These are phyloP conservation scores for Arthroderma uncinatum DNA, from an alignment of 2,329 filamentous ascomycete genomes.

Conservation along the genomic window DNA sequence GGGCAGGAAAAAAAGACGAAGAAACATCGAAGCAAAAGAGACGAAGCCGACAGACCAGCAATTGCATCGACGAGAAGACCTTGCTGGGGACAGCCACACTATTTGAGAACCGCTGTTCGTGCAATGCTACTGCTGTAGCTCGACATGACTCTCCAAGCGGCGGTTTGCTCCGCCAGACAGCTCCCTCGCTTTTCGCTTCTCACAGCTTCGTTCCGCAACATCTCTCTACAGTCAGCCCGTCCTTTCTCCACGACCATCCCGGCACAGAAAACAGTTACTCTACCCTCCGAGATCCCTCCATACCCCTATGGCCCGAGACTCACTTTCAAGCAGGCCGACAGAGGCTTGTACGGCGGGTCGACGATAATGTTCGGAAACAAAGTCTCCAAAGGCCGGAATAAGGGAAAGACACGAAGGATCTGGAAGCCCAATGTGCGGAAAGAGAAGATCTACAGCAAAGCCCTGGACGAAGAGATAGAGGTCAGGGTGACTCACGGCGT, in stretches of 20 bases:
- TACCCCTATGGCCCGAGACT: slow-evolving; percentile 38
- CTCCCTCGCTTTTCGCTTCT: slow-evolving; percentile 27
- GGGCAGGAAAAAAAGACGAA: not conserved
- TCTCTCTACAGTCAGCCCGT: slow-evolving; percentile 30
- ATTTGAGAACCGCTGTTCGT: not conserved
- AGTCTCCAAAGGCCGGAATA: slow-evolving; percentile 39
- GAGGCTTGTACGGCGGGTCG: slow-evolving; percentile 38
- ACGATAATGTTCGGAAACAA: slow-evolving; percentile 41
- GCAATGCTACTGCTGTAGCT: slow-evolving; percentile 10
- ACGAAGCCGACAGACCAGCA: not conserved
- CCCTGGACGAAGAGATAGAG: slow-evolving; percentile 32
- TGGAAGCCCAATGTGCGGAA: slow-evolving; percentile 41
- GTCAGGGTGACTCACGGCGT: slow-evolving; percentile 38
- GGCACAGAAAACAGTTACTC: slow-evolving; percentile 20
- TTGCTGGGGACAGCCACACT: not conserved
- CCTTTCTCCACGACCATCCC: slow-evolving; percentile 29
- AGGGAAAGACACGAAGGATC: slow-evolving; percentile 38
- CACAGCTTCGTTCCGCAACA: slow-evolving; percentile 29
- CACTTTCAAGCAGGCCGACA: slow-evolving; percentile 37
- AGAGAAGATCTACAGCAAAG: slow-evolving; percentile 38
- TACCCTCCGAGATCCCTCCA: slow-evolving; percentile 33
- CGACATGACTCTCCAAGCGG: slow-evolving; percentile 19
- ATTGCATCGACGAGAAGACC: not conserved
- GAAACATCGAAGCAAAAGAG: not conserved
- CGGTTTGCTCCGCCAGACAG: slow-evolving; percentile 22